phyloP scores from a whole-genome alignment of 2,329 filamentous ascomycete genomes.

The Lecanoromycetidae sp. region DNA sequence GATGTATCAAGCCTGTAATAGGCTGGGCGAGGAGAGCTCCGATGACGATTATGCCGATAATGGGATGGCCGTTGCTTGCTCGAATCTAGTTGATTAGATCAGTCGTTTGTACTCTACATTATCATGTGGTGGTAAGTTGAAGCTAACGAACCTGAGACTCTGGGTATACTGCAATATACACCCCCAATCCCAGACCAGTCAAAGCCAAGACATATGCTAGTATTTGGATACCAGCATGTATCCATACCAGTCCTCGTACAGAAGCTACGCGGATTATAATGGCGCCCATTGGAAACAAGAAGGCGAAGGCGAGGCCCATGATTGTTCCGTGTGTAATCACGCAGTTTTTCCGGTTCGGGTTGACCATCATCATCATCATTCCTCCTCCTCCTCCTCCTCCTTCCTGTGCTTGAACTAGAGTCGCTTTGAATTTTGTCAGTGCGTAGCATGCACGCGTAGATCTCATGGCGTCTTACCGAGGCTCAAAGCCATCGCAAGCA shows the following conservation, averaged over 20 bases:
- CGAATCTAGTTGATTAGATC: constrained; percentile 19
- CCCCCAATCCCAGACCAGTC: constrained; percentile 32
- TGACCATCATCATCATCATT: too few relatives aligned
- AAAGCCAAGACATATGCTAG: constrained; percentile 30
- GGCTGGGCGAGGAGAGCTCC: constrained; percentile 32
- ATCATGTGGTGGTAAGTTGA: background rate
- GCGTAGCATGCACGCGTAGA: background rate
- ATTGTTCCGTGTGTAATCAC: constrained; percentile 32
- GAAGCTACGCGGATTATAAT: constrained; percentile 32
- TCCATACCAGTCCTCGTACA: constrained; percentile 24
- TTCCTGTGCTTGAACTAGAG: background rate
- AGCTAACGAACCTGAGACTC: background rate
- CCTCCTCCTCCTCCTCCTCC: background rate
- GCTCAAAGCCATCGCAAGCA: background rate
- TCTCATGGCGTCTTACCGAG: background rate
- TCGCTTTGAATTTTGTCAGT: background rate
- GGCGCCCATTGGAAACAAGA: constrained; percentile 36
- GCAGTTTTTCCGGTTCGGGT: background rate
- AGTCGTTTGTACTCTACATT: too few relatives aligned
- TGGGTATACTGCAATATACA: constrained; percentile 28
- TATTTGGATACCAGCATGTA: constrained; percentile 32
- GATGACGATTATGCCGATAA: constrained; percentile 36
- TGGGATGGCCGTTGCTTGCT: constrained; percentile 31
- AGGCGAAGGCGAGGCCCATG: constrained; percentile 31
- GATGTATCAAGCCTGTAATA: constrained; percentile 33